These are phyloP conservation scores for Solanum clarkiae DNA, from an alignment of 257 asterid genomes.

Conservation along the genomic window DNA sequence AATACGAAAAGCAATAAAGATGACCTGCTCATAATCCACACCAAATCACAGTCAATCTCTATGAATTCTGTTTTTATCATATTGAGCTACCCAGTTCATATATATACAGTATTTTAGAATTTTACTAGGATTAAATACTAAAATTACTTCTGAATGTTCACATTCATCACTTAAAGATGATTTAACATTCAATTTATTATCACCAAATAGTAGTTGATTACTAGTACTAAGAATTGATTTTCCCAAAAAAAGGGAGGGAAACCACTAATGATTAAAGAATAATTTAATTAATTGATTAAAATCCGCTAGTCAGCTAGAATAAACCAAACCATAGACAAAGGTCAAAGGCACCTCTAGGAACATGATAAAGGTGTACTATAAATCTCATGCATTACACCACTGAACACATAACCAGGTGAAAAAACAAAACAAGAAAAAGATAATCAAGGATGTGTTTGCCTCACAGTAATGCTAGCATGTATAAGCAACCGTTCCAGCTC, in stretches of 20 bases:
- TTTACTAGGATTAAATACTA: background rate
- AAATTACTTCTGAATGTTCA: background rate
- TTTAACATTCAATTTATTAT: background rate
- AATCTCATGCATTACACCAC: background rate
- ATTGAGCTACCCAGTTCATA: background rate
- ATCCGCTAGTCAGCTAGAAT: background rate
- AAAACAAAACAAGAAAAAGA: background rate
- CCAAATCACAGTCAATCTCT: background rate
- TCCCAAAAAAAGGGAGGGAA: background rate
- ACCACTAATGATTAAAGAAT: background rate
- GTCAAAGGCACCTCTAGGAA: background rate
- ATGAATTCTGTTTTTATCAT: background rate
- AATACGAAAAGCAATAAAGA: background rate
- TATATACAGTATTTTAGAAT: background rate
- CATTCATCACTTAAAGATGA: background rate
- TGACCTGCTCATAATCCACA: background rate
- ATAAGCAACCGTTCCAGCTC: constrained; percentile 65
- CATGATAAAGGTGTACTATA: background rate
- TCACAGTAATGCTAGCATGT: constrained; percentile 75
- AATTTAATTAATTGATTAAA: background rate
- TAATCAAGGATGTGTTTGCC: constrained; percentile 15
- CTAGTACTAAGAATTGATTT: background rate
- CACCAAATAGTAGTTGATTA: background rate
- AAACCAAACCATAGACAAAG: background rate
- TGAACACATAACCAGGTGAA: background rate